phyloP scores from a whole-genome alignment of 352 stramenopile species.

The Globisporangium parvum region DNA sequence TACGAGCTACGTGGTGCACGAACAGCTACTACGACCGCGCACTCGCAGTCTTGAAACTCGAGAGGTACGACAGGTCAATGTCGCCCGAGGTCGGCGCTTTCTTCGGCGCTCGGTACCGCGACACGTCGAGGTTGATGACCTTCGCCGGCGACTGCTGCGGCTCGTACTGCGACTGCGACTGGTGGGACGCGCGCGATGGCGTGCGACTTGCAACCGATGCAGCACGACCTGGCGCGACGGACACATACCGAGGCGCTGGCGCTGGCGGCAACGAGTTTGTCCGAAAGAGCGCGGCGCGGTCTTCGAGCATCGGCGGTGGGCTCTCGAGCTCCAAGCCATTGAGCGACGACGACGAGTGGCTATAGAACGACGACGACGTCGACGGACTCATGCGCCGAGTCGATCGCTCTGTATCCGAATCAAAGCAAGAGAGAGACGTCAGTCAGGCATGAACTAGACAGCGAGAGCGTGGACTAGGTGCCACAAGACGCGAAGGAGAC shows the following conservation, averaged over 20 bases:
- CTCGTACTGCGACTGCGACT: neutral
- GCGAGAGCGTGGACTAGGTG: too few species aligned
- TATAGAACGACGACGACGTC: slow-evolving; percentile 2
- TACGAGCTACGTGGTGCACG: neutral
- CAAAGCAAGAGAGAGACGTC: neutral
- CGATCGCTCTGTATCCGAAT: slow-evolving; percentile 3
- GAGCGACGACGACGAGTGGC: neutral
- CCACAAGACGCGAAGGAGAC: neutral
- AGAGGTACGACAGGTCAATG: slow-evolving; percentile 14
- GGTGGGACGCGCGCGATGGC: neutral
- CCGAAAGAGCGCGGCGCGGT: neutral
- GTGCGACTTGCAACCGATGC: neutral
- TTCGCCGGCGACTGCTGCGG: neutral
- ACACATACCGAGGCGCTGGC: too few species aligned
- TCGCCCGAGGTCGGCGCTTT: neutral
- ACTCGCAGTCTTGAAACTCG: slow-evolving; percentile 11
- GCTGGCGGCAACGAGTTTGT: too few species aligned
- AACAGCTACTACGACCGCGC: neutral
- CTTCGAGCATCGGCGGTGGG: slow-evolving; percentile 10
- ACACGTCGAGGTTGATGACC: slow-evolving; percentile 11
- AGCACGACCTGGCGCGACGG: too few species aligned
- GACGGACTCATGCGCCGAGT: slow-evolving; percentile 6
- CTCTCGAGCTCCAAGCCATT: slow-evolving; percentile 1
- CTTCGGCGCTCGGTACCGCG: neutral
- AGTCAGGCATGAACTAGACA: neutral